Evolutionary conservation across 1,139 yeast genomes (phyloP), one percentile per base, ranked within the genome.

Genomic region (Keqinozyma sinolaborantium): DNA sequence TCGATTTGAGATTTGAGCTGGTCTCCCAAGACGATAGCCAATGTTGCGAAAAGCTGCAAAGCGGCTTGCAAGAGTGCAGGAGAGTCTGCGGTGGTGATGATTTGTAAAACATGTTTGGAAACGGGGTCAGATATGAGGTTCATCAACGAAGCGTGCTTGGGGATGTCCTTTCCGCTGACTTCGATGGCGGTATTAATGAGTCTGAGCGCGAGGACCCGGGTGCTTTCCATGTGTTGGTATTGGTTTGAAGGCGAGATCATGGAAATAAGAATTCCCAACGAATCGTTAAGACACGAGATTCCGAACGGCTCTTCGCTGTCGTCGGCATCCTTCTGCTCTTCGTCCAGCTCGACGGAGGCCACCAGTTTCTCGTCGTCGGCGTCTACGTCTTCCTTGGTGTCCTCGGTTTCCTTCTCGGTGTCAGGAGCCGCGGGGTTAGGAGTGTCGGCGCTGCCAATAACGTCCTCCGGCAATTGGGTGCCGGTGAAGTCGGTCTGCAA

Each of bases 161-260:
- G 76, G 32, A 92, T 70, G 25, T 73, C 74, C 27, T 64, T 58
- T 3, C 97, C 97, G 5, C 92, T 70, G 7, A 87, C 82, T 53
- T 92, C 97, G 34, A 92, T 71, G 1, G 95, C 86, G 1, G 83
- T 80, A 32, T 79, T 81, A 25, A 94, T 69, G 28, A 92, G 70
- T 28, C 80, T 73, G 23, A 94, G 62, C 0, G 96, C 94, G 62
- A 92, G 79, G 10, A 85, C 82, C 34, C 95, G 73, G 1, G 97
- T 83, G 23, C 87, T 73, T 51, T 90, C 96, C 45, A 94, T 85
- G 48, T 87, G 94, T 49, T 84, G 92, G 46, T 77, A 77, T 49
- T 83, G 86, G 45, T 86, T 84, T 13, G 82, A 77, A 0, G 96
- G 95, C 8, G 94, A 80, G 25, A 90, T 72, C 58, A 90, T 79